A percentile compares a stretch with the other conserved stretches of the same genome.
Evolutionary conservation across 805 yeast genomes (phyloP).

Genomic region (Sungouiozyma intestinalis): DNA sequence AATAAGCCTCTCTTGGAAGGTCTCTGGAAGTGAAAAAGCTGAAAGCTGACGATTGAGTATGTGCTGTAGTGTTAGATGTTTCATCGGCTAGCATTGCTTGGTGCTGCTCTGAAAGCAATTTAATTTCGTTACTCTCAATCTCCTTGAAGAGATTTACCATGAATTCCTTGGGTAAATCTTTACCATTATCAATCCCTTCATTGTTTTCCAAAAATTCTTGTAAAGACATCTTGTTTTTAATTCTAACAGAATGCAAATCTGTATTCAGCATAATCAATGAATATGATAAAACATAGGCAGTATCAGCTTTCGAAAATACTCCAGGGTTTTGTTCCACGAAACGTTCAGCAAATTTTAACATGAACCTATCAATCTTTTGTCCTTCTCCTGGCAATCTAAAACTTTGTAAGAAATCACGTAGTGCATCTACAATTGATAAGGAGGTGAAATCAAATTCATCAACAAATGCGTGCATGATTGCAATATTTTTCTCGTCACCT

Average conservation of each 20-base stretch:
- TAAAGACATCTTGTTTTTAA: constrained; percentile 75
- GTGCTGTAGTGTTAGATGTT: constrained; percentile 25
- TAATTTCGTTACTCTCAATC: constrained; percentile 76
- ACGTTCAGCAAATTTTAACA: constrained; percentile 94
- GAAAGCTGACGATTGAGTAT: constrained; percentile 34
- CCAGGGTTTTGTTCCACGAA: constrained; percentile 80
- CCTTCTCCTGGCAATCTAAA: constrained; percentile 97
- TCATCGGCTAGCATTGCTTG: constrained; percentile 75
- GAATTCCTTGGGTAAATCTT: constrained; percentile 67
- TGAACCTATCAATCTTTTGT: constrained; percentile 91
- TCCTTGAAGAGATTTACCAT: constrained; percentile 64
- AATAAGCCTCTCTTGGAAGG: constrained; percentile 69
- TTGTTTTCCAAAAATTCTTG: constrained; percentile 83
- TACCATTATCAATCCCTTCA: constrained; percentile 85
- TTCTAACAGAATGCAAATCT: constrained; percentile 83
- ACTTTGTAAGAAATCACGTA: constrained; percentile 72
- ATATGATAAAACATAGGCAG: constrained; percentile 86
- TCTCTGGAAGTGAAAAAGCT: constrained; percentile 61
- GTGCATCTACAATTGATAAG: constrained; percentile 68
- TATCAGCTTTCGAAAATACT: constrained; percentile 84
- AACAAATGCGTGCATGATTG: constrained; percentile 88
- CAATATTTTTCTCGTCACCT: constrained; percentile 65
- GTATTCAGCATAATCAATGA: constrained; percentile 90
- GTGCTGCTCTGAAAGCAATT: constrained; percentile 85
- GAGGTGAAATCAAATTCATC: constrained; percentile 71